phyloP scores from a whole-genome alignment of 306 rosid species.

The Castanea sativa region DNA sequence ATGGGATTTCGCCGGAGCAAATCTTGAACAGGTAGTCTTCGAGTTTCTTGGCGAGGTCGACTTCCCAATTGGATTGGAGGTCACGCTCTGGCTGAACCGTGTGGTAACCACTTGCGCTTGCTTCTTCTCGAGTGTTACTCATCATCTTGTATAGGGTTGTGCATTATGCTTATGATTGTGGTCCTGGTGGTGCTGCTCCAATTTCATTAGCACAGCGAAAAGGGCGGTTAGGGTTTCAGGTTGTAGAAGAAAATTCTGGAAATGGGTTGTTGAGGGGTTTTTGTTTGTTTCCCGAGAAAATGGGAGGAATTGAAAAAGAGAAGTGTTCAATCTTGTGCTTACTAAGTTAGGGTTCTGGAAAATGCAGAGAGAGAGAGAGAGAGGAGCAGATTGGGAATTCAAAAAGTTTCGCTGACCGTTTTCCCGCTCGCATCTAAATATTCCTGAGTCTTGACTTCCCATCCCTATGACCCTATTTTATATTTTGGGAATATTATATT shows the following conservation, averaged over 20 bases:
- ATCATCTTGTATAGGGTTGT: constrained; percentile 25
- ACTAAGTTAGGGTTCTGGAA: too few species aligned
- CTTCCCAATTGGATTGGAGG: constrained; percentile 90
- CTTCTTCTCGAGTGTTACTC: constrained; percentile 45
- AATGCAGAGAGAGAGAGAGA: background rate
- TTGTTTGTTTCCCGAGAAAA: constrained; percentile 5
- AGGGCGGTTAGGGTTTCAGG: constrained; percentile 36
- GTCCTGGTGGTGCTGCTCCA: background rate
- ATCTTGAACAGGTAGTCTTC: constrained; percentile 80
- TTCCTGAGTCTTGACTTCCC: too few species aligned
- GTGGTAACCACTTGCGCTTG: constrained; percentile 47
- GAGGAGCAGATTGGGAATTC: constrained; percentile 9
- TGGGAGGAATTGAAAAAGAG: constrained; percentile 14
- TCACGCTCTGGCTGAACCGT: constrained; percentile 86
- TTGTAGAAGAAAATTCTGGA: background rate
- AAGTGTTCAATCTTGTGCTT: background rate
- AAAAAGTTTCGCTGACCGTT: constrained; percentile 27
- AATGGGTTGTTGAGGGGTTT: constrained; percentile 14
- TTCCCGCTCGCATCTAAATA: constrained; percentile 48
- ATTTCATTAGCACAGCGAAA: constrained; percentile 19
- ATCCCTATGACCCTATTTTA: too few species aligned
- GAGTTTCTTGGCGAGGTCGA: constrained; percentile 81
- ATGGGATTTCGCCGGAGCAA: constrained; percentile 76
- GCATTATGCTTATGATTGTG: constrained; percentile 22
- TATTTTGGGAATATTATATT: too few species aligned